Conservation (phyloP, 1,139 yeast genomes). For the Waltiozyma sp. region DNA sequence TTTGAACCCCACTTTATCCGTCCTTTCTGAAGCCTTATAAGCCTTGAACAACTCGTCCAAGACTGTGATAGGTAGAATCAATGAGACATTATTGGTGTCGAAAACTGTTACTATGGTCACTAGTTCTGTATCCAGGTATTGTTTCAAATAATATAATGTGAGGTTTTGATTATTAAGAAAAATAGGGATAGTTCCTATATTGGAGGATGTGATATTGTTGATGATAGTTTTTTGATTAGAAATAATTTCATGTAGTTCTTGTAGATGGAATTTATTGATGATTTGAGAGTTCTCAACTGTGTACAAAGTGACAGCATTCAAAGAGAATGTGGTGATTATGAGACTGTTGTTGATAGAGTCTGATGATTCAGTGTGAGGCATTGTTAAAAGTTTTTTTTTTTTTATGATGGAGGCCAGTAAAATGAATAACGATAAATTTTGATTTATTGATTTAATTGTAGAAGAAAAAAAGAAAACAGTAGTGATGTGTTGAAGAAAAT, state of each 20-base stretch:
- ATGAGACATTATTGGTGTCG: conserved; percentile 10
- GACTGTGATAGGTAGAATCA: conserved; percentile 14
- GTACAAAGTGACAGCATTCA: conserved; percentile 18
- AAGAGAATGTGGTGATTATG: conserved; percentile 17
- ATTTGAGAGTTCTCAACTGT: conserved; percentile 15
- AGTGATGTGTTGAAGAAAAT: no score
- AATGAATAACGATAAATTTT: no score
- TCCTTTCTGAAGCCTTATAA: conserved; percentile 7
- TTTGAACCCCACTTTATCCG: conserved; percentile 13
- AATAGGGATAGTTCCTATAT: conserved; percentile 14
- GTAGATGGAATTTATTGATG: conserved; percentile 6
- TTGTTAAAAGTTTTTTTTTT: no score
- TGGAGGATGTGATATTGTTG: conserved; percentile 12
- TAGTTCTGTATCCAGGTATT: conserved; percentile 15
- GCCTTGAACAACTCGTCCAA: conserved; percentile 14
- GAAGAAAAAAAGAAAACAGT: no score
- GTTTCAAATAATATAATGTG: conserved; percentile 12
- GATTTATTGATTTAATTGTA: no score
- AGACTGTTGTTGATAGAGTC: conserved; percentile 2
- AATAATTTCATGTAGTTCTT: conserved; percentile 12
- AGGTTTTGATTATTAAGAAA: conserved; percentile 6
- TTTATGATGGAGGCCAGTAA: no score
- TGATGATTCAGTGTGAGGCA: background rate
- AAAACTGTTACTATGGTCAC: conserved; percentile 17
- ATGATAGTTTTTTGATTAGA: conserved; percentile 13